Percentiles rank a stretch among this genome's conserved stretches.
These are phyloP conservation scores for Cyclostephanos invisitatus DNA, from an alignment of 108 stramenopile genomes.

Conservation along the genomic window DNA sequence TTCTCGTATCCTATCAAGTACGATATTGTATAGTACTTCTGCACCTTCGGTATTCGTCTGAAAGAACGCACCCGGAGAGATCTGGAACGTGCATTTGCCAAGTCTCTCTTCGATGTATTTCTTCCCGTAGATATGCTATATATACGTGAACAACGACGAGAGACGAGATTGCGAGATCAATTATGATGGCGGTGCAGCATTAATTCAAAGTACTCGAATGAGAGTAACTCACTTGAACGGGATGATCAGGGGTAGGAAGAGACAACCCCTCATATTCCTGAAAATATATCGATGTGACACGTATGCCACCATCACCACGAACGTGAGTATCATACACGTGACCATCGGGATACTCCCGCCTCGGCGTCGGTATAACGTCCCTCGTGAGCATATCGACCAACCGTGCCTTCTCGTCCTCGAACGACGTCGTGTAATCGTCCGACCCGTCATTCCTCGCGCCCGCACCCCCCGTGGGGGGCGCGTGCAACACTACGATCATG, in stretches of 20 bases:
- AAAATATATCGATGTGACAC: slow-evolving; percentile 78
- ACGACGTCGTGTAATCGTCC: slow-evolving; percentile 42
- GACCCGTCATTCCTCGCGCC: slow-evolving; percentile 50
- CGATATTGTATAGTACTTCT: slow-evolving; percentile 80
- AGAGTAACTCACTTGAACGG: slow-evolving; percentile 55
- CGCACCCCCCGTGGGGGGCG: slow-evolving; percentile 60
- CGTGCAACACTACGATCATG: slow-evolving; percentile 75
- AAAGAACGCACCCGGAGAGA: slow-evolving; percentile 95
- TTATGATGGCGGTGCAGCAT: background rate
- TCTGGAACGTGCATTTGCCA: slow-evolving; percentile 80
- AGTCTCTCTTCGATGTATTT: slow-evolving; percentile 69
- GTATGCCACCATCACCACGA: slow-evolving; percentile 32
- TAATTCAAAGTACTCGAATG: background rate
- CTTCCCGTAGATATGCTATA: slow-evolving; percentile 73
- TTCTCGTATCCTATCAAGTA: slow-evolving; percentile 71
- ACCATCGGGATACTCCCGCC: slow-evolving; percentile 31
- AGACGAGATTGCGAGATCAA: background rate
- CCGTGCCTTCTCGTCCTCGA: slow-evolving; percentile 64
- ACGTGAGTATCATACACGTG: slow-evolving; percentile 14
- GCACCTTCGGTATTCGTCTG: slow-evolving; percentile 91
- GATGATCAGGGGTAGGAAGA: slow-evolving; percentile 73
- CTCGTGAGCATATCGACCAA: slow-evolving; percentile 53
- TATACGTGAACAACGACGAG: background rate
- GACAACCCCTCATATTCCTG: slow-evolving; percentile 84
- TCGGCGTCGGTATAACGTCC: slow-evolving; percentile 33